Conservation (phyloP, 176 grass and related monocot species). For the Echinochloa phyllopogon region DNA sequence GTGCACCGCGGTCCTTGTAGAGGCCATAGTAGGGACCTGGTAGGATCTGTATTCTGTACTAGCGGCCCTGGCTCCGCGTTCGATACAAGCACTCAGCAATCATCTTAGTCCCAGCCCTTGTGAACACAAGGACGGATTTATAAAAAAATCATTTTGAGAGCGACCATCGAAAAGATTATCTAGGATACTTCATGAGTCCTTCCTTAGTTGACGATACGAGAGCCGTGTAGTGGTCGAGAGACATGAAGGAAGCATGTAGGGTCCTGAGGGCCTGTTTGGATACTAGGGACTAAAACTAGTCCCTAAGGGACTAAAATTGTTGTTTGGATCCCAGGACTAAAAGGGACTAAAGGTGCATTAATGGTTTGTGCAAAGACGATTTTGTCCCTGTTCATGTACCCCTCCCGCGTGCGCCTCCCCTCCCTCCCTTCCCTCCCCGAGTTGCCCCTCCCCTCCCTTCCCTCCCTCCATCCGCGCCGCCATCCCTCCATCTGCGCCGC, state of each 20-base stretch:
- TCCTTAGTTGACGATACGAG: constrained; percentile 29
- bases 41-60: neutral
- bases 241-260: constrained; percentile 44
- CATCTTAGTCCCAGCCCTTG: constrained; percentile 9
- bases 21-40: constrained; percentile 6
- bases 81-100: neutral
- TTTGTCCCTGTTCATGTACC: no score
- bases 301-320: no score
- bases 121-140: constrained; percentile 19
- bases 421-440: no score
- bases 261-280: neutral
- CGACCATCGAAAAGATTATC: neutral
- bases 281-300: no score
- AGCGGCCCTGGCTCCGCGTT: constrained; percentile 1
- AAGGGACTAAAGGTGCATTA: no score
- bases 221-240: constrained; percentile 10
- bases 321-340: no score
- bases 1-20: constrained; percentile 24
- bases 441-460: no score
- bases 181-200: constrained; percentile 39
- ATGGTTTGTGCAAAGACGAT: no score
- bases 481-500: no score
- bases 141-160: constrained; percentile 31
- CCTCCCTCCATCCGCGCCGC: no score
- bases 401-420: no score